Conservation (phyloP, 2,329 filamentous ascomycete genomes). For the Diplodia scrobiculata region DNA sequence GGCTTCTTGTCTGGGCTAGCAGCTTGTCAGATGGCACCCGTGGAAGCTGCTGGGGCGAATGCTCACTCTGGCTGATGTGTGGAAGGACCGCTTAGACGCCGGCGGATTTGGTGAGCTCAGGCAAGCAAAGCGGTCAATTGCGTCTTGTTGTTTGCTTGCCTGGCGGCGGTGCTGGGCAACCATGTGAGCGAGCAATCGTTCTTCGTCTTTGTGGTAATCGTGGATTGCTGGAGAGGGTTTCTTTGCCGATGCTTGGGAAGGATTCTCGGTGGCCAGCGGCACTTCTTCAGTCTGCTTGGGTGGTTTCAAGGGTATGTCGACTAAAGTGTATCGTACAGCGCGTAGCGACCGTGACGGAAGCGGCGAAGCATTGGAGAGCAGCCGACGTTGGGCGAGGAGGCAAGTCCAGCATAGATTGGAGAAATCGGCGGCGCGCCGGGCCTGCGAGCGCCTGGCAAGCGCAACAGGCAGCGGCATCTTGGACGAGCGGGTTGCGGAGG, state of each 20-base stretch:
- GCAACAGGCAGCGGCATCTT: constrained; percentile 3
- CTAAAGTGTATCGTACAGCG: neutral
- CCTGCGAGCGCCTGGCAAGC: constrained; percentile 5
- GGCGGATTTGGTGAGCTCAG: neutral
- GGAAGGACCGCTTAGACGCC: neutral
- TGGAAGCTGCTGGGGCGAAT: neutral
- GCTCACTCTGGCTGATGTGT: constrained; percentile 20
- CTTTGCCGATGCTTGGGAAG: neutral
- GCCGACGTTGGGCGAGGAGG: constrained; percentile 16
- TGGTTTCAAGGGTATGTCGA: neutral
- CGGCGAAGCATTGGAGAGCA: constrained; percentile 8
- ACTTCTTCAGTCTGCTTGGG: neutral
- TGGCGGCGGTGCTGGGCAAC: neutral
- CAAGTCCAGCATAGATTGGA: constrained; percentile 27
- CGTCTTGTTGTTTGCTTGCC: neutral
- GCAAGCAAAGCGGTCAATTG: neutral
- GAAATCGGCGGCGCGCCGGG: constrained; percentile 7
- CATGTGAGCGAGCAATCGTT: constrained; percentile 1
- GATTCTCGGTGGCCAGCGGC: neutral
- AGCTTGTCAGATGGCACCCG: neutral
- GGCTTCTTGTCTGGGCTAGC: constrained; percentile 1
- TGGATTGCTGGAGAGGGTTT: neutral
- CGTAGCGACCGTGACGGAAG: neutral
- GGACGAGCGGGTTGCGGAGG: neutral
- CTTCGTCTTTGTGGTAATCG: constrained; percentile 4